A percentile compares a stretch with the other conserved stretches of the same genome.
Evolutionary conservation across 148 eudicot genomes (phyloP).

Genomic region (Chenopodium formosanum): DNA sequence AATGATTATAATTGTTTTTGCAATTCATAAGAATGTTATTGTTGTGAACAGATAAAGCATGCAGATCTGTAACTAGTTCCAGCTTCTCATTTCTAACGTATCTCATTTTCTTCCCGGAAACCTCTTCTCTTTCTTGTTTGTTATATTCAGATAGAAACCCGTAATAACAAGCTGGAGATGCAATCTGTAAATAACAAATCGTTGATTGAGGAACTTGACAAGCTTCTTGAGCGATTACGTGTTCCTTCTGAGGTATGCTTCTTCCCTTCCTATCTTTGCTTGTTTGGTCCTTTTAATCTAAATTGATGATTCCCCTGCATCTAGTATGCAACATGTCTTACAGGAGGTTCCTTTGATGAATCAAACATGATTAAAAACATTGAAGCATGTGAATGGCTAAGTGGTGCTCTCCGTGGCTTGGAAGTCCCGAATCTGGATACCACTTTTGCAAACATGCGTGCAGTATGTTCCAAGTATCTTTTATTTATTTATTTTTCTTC

Average conservation of each 20-base stretch:
- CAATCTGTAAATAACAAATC: constrained; percentile 86
- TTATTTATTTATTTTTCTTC: constrained; percentile 5
- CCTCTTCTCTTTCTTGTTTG: not conserved
- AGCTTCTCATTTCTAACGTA: not conserved
- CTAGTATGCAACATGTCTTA: constrained; percentile 76
- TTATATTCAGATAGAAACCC: constrained; percentile 77
- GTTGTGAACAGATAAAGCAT: not conserved
- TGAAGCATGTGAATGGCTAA: constrained; percentile 95
- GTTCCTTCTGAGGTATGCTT: constrained; percentile 76
- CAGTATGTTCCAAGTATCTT: constrained; percentile 52
- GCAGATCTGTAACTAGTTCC: constrained; percentile 1
- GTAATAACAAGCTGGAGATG: constrained; percentile 95
- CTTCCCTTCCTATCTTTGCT: not conserved
- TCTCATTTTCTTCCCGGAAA: not conserved
- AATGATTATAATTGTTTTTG: not conserved
- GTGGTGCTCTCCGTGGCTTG: constrained; percentile 65
- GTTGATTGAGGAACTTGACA: constrained; percentile 88
- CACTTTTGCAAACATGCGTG: constrained; percentile 65
- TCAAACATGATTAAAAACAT: constrained; percentile 75
- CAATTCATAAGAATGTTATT: not conserved
- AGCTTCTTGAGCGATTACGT: constrained; percentile 80
- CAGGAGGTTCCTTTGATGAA: constrained; percentile 93
- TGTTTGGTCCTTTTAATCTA: not conserved
- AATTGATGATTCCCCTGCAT: constrained; percentile 22
- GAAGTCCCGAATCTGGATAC: constrained; percentile 80